Percentiles rank a stretch among this genome's conserved stretches.
Conservation (phyloP, 305 asterid species). For the Striga hermonthica region DNA sequence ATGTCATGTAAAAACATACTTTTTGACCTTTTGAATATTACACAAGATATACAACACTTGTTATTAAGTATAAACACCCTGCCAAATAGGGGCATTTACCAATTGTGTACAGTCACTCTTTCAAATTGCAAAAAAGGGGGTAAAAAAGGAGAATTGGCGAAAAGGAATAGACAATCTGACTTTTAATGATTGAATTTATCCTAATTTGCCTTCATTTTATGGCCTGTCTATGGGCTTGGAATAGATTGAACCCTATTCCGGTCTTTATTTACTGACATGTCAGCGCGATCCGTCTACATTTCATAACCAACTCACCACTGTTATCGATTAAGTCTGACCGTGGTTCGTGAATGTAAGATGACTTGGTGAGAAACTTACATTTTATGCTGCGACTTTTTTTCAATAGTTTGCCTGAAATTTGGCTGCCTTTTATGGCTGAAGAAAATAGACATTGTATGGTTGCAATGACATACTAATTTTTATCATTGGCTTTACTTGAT, state of each 20-base stretch:
- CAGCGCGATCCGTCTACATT: conserved; percentile 3
- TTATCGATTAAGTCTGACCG: conserved; percentile 15
- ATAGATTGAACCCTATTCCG: conserved; percentile 23
- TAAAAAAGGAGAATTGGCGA: conserved; percentile 8
- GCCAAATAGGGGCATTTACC: conserved; percentile 20
- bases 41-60: conserved; percentile 26
- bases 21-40: conserved; percentile 31
- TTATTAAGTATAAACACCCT: conserved; percentile 16
- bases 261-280: conserved; percentile 23
- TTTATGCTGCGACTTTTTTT: conserved; percentile 4
- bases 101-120: not conserved
- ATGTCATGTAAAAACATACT: conserved; percentile 38
- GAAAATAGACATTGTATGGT: conserved; percentile 22
- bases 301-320: conserved; percentile 24
- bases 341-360: conserved; percentile 15
- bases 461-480: conserved; percentile 16
- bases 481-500: not conserved
- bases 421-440: conserved; percentile 27
- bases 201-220: conserved; percentile 14
- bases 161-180: conserved; percentile 22
- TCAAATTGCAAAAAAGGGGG: conserved; percentile 22
- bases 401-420: conserved; percentile 24
- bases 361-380: conserved; percentile 16
- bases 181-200: conserved; percentile 14
- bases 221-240: conserved; percentile 16